Evolutionary conservation across 108 stramenopile genomes (phyloP).

Genomic region (Pseudonitzschia delicatissima): DNA sequence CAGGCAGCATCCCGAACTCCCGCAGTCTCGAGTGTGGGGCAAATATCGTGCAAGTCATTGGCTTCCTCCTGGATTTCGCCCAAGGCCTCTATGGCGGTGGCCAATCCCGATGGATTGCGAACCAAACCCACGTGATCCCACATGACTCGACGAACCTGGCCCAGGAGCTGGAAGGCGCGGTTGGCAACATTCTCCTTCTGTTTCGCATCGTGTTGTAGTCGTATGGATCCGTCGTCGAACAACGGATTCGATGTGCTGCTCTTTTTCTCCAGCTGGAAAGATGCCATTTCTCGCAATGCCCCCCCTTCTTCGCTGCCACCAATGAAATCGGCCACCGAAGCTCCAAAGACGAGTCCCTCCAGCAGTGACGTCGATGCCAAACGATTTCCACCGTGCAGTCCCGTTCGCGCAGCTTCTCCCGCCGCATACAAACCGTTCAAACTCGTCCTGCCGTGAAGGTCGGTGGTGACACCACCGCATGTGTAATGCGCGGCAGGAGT

Average conservation of each 20-base stretch:
- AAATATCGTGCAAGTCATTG: constrained; percentile 42
- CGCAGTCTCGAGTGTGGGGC: constrained; percentile 54
- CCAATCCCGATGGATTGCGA: constrained; percentile 67
- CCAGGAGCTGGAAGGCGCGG: constrained; percentile 51
- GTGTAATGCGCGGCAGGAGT: constrained; percentile 94
- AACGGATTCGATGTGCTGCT: background rate
- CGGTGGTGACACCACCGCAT: constrained; percentile 88
- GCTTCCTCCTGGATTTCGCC: constrained; percentile 56
- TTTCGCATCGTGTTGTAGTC: constrained; percentile 15
- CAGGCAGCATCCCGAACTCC: constrained; percentile 79
- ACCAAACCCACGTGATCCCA: constrained; percentile 94
- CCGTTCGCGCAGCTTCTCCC: constrained; percentile 92
- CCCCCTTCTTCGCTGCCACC: constrained; percentile 43
- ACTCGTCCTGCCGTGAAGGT: constrained; percentile 70
- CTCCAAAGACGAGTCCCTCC: constrained; percentile 93
- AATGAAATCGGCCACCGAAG: constrained; percentile 80
- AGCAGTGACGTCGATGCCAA: constrained; percentile 91
- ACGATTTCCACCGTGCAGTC: constrained; percentile 93
- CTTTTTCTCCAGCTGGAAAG: background rate
- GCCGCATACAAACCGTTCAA: constrained; percentile 76
- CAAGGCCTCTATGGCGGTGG: constrained; percentile 58
- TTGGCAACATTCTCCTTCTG: constrained; percentile 36
- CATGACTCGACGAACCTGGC: constrained; percentile 67
- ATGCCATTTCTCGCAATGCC: background rate
- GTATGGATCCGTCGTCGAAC: background rate